phyloP scores from a whole-genome alignment of 192 early-diverging fungal genomes.

The Linnemannia hyalina region DNA sequence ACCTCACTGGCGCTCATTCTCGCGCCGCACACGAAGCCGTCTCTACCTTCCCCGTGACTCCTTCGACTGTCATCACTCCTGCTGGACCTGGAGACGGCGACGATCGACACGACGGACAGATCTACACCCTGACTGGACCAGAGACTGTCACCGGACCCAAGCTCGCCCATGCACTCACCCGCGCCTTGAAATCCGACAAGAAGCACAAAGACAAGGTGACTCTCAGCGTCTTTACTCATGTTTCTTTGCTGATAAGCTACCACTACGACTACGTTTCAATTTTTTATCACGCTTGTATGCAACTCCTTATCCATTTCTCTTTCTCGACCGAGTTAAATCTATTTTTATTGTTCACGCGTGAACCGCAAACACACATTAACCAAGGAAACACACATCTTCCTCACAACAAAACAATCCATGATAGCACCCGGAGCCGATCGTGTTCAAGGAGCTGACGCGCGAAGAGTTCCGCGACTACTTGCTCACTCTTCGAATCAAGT shows the following conservation, averaged over 20 bases:
- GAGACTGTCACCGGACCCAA: conserved; percentile 33
- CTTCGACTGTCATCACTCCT: neutral
- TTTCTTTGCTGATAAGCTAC: neutral
- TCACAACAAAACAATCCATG: no score
- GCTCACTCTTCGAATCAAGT: conserved; percentile 7
- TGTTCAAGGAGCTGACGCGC: conserved; percentile 9
- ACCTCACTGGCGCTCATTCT: neutral
- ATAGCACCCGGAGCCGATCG: neutral
- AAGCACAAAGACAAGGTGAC: neutral
- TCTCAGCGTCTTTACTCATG: neutral
- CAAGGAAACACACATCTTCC: no score
- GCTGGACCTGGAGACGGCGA: neutral
- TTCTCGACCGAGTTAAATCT: no score
- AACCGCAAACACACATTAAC: no score
- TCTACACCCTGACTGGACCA: conserved; percentile 39
- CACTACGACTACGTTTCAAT: no score
- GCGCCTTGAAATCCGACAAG: neutral
- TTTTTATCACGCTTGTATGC: no score
- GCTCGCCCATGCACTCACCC: conserved; percentile 27
- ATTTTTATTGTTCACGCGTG: no score
- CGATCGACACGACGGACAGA: conserved; percentile 14
- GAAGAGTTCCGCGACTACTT: conserved; percentile 29
- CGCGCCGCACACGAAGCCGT: neutral
- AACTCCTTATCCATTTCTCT: no score
- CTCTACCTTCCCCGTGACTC: no score